A percentile compares a stretch with the other conserved stretches of the same genome.
phyloP scores from a whole-genome alignment of 129 eudicot genomes.

The Centella asiatica region DNA sequence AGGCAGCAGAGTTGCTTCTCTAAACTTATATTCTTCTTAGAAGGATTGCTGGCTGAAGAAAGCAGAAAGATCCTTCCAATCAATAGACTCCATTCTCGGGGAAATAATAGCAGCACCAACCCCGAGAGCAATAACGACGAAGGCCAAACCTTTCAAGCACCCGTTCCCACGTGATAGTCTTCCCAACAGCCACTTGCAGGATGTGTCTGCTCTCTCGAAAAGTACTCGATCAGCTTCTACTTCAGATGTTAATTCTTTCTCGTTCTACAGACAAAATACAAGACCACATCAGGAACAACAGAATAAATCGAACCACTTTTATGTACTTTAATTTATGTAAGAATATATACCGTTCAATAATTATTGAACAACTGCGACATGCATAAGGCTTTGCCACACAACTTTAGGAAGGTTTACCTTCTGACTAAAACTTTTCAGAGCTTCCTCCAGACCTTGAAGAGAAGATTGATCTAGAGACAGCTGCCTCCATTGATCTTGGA shows the following conservation, averaged over 20 bases:
- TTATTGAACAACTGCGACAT: not conserved
- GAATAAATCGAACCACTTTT: not conserved
- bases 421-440: constrained; percentile 40
- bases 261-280: constrained; percentile 27
- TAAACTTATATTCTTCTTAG: not conserved
- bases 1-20: constrained; percentile 3
- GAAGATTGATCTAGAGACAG: constrained; percentile 32
- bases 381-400: not conserved
- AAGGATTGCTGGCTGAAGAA: constrained; percentile 22
- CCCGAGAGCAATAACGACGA: constrained; percentile 20
- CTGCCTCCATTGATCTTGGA: constrained; percentile 35
- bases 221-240: constrained; percentile 24
- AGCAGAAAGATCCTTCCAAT: constrained; percentile 28
- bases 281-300: not conserved
- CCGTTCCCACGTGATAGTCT: constrained; percentile 35
- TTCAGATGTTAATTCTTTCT: constrained; percentile 33
- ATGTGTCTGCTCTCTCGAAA: constrained; percentile 46
- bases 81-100: constrained; percentile 25
- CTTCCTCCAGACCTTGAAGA: constrained; percentile 29
- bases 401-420: constrained; percentile 19
- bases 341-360: not conserved
- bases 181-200: constrained; percentile 29
- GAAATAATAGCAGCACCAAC: constrained; percentile 36
- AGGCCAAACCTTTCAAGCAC: constrained; percentile 30
- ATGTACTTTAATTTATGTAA: not conserved